These are phyloP conservation scores for Rhizoclosmatium hyalinum DNA, from an alignment of 371 early-diverging fungal species.

Conservation along the genomic window DNA sequence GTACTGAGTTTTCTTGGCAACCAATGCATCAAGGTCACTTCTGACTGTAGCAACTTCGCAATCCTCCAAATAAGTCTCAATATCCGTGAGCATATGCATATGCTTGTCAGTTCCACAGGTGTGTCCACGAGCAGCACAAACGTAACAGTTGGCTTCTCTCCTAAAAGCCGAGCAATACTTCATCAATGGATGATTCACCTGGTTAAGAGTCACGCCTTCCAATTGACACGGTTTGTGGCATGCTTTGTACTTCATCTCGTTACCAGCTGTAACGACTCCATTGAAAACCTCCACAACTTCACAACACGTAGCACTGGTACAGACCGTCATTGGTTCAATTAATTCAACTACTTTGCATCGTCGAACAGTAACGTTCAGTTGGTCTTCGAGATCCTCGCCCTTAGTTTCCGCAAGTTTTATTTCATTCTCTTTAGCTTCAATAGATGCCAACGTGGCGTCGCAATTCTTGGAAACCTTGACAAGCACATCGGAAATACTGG, in stretches of 20 bases:
- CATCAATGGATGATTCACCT: not conserved
- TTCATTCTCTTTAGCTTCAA: not conserved
- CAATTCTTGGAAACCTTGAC: not conserved
- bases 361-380: not conserved
- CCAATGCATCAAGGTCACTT: not conserved
- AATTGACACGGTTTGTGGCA: not conserved
- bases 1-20: not conserved
- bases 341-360: no score
- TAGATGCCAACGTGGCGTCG: not conserved
- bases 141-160: not conserved
- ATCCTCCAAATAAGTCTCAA: not conserved
- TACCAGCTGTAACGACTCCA: no score
- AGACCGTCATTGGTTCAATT: no score
- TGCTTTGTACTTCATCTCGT: no score
- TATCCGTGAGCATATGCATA: conserved; percentile 10
- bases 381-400: not conserved
- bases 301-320: no score
- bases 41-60: not conserved
- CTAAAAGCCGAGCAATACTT: not conserved
- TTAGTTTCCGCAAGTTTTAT: not conserved
- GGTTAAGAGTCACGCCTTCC: not conserved
- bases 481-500: not conserved
- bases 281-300: no score
- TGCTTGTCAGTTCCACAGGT: not conserved
- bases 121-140: conserved; percentile 3